Evolutionary conservation across 2,329 filamentous ascomycete species (phyloP).

Genomic region (Fusarium piperis): DNA sequence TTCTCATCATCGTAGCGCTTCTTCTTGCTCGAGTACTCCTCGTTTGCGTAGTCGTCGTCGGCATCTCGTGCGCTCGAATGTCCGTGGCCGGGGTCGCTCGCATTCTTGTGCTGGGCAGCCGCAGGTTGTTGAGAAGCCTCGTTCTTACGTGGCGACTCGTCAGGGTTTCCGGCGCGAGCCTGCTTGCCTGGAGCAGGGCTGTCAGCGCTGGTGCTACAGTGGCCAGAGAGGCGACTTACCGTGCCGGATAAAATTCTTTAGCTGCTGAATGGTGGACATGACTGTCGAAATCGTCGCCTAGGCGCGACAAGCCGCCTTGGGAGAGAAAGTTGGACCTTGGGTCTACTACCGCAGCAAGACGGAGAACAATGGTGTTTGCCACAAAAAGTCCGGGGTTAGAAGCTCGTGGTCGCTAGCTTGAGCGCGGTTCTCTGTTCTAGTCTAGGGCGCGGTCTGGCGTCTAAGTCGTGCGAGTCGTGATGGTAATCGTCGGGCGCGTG

Average conservation of each 20-base stretch:
- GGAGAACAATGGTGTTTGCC: constrained; percentile 1
- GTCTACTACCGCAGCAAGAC: constrained; percentile 9
- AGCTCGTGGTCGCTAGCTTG: constrained; percentile 5
- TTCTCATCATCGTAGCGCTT: constrained; percentile 69
- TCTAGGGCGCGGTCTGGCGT: constrained; percentile 12
- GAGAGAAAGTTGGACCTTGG: constrained; percentile 4
- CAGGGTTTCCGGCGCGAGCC: constrained; percentile 73
- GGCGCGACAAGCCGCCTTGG: constrained; percentile 39
- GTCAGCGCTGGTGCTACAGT: constrained; percentile 18
- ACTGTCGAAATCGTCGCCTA: constrained; percentile 37
- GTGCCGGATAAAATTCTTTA: constrained; percentile 98
- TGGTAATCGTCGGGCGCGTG: constrained; percentile 28
- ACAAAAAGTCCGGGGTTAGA: background rate
- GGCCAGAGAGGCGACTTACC: constrained; percentile 57
- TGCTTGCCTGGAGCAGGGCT: constrained; percentile 74
- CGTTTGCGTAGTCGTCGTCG: constrained; percentile 69
- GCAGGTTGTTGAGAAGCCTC: constrained; percentile 61
- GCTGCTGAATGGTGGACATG: constrained; percentile 86
- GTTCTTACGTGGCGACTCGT: constrained; percentile 62
- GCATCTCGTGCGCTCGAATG: constrained; percentile 56
- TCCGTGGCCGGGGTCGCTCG: constrained; percentile 56
- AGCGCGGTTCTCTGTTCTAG: constrained; percentile 9
- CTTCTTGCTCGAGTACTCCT: constrained; percentile 60
- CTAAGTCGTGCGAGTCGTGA: constrained; percentile 29
- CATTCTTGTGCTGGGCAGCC: constrained; percentile 61